phyloP scores from a whole-genome alignment of 148 eudicot genomes.

The Simmondsia chinensis region DNA sequence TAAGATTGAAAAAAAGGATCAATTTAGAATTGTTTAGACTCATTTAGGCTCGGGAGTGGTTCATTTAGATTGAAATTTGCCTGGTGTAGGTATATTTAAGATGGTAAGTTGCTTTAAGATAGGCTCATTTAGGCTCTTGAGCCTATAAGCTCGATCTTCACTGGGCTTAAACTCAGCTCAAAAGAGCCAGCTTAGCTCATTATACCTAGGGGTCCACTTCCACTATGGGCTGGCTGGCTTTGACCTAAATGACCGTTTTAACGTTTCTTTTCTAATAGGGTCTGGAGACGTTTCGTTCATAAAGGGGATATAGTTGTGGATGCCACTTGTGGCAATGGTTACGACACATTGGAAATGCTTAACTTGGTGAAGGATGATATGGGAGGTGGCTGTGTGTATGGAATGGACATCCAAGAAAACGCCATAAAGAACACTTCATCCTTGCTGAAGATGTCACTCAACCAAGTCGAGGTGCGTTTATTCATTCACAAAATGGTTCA shows the following conservation, averaged over 20 bases:
- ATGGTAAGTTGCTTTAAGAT: too few species aligned
- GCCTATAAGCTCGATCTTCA: too few species aligned
- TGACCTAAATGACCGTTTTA: constrained; percentile 1
- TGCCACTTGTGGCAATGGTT: constrained; percentile 96
- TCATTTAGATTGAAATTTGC: too few species aligned
- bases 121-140: too few species aligned
- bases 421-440: constrained; percentile 53
- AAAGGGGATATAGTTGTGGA: constrained; percentile 77
- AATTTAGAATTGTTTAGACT: too few species aligned
- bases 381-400: constrained; percentile 53
- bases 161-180: too few species aligned
- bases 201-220: too few species aligned
- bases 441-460: constrained; percentile 44
- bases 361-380: constrained; percentile 50
- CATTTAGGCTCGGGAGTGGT: too few species aligned
- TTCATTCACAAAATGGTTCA: neutral
- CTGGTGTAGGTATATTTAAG: too few species aligned
- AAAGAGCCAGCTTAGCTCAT: too few species aligned
- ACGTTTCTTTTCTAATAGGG: constrained; percentile 21
- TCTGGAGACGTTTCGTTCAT: constrained; percentile 61
- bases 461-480: constrained; percentile 41
- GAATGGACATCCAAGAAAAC: constrained; percentile 67
- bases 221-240: neutral
- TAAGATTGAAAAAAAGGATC: too few species aligned
- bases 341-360: constrained; percentile 79